These are phyloP conservation scores for Diaporthe velutina DNA, from an alignment of 2,329 filamentous ascomycete species.

Conservation along the genomic window DNA sequence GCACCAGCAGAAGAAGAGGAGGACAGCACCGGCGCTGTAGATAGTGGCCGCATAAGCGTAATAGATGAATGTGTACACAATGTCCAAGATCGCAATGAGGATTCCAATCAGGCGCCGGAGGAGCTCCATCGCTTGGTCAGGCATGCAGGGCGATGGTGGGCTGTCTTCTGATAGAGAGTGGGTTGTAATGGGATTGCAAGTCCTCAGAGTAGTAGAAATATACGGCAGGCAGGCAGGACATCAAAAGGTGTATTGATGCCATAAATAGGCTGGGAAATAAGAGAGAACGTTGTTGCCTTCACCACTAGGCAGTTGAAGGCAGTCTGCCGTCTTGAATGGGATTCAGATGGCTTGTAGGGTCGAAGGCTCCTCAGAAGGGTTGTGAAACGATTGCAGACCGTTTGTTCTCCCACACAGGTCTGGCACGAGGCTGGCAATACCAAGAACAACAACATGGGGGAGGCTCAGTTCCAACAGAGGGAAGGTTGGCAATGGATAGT, in stretches of 20 bases:
- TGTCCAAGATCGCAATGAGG: neutral
- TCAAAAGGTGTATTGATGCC: neutral
- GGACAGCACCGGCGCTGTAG: neutral
- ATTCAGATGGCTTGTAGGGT: neutral
- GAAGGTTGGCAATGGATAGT: neutral
- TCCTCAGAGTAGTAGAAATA: neutral
- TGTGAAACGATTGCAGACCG: neutral
- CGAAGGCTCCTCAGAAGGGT: too few species aligned
- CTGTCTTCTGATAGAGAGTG: neutral
- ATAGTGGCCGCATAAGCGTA: neutral
- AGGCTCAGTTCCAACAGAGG: neutral
- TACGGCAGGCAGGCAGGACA: neutral
- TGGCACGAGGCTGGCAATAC: neutral
- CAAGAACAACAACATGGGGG: neutral
- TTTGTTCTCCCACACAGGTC: neutral
- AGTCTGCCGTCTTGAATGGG: too few species aligned
- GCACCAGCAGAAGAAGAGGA: slow-evolving; percentile 20
- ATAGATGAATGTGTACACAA: neutral
- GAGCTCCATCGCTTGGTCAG: neutral
- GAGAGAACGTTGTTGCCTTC: neutral
- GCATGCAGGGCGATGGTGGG: neutral
- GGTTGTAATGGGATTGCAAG: neutral
- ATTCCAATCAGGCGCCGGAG: neutral
- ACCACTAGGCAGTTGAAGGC: neutral
- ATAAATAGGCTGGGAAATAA: neutral